These are phyloP conservation scores for Aspergillus piperis DNA, from an alignment of 2,329 filamentous ascomycete species.

Conservation along the genomic window DNA sequence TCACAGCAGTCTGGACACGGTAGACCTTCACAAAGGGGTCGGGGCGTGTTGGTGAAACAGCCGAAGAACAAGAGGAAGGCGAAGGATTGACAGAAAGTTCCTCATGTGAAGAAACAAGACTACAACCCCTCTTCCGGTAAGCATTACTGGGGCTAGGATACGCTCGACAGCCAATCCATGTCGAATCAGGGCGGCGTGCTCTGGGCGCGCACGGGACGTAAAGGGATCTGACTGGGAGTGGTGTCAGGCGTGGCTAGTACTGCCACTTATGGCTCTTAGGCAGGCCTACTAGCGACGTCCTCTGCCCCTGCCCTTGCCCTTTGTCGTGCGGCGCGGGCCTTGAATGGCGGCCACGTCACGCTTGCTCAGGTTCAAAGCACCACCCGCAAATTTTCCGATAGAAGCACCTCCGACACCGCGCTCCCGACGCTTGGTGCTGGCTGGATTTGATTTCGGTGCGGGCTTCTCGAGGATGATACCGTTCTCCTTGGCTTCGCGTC, in stretches of 20 bases:
- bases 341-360: slow-evolving; percentile 71
- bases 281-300: slow-evolving; percentile 29
- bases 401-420: slow-evolving; percentile 72
- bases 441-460: slow-evolving; percentile 37
- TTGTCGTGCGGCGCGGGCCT: slow-evolving; percentile 16
- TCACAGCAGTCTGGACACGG: slow-evolving; percentile 1
- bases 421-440: slow-evolving; percentile 51
- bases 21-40: slow-evolving; percentile 2
- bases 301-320: slow-evolving; percentile 26
- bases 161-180: not conserved
- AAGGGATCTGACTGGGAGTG: not conserved
- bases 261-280: not conserved
- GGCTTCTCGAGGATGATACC: slow-evolving; percentile 78
- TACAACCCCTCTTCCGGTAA: slow-evolving; percentile 8
- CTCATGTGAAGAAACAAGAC: not conserved
- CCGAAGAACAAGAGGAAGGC: not conserved
- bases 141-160: not conserved
- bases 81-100: slow-evolving; percentile 10
- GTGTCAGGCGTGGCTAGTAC: not conserved
- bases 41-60: slow-evolving; percentile 4
- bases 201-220: not conserved
- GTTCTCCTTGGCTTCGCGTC: slow-evolving; percentile 82
- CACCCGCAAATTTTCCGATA: slow-evolving; percentile 77
- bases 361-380: slow-evolving; percentile 75
- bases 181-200: not conserved